Evolutionary conservation across 1,139 yeast species (phyloP).

Genomic region (Nadsonia commutata): DNA sequence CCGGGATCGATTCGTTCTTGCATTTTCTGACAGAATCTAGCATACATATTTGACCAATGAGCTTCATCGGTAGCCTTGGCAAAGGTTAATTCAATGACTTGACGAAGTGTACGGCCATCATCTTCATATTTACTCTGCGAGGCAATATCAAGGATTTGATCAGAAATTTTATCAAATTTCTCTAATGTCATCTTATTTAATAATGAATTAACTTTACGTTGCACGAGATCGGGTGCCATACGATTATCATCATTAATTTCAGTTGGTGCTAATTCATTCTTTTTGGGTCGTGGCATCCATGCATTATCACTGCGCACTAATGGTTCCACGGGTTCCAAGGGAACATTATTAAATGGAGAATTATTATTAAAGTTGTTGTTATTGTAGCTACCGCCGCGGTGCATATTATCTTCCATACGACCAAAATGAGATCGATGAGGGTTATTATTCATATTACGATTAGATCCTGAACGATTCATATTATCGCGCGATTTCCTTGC

Average conservation of each 20-base stretch:
- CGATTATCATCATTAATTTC: slow-evolving; percentile 31
- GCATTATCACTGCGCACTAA: background rate
- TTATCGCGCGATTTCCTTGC: background rate
- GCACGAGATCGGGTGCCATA: slow-evolving; percentile 59
- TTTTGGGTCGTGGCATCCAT: background rate
- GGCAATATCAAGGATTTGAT: slow-evolving; percentile 63
- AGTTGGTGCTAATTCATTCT: slow-evolving; percentile 6
- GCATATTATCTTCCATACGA: background rate
- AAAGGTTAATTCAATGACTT: slow-evolving; percentile 73
- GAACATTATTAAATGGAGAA: background rate
- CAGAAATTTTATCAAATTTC: slow-evolving; percentile 71
- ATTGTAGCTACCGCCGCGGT: background rate
- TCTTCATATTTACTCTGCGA: slow-evolving; percentile 80
- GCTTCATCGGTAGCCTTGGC: slow-evolving; percentile 98
- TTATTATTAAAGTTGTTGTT: no score
- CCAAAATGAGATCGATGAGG: background rate
- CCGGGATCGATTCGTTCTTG: slow-evolving; percentile 54
- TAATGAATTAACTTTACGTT: slow-evolving; percentile 74
- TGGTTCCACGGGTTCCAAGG: background rate
- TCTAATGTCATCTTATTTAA: slow-evolving; percentile 90
- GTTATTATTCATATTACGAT: background rate
- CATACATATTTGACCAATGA: slow-evolving; percentile 95
- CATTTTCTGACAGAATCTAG: slow-evolving; percentile 83
- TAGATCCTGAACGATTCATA: background rate
- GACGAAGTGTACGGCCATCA: slow-evolving; percentile 67